A percentile compares a stretch with the other conserved stretches of the same genome.
Conservation (phyloP, 2,329 filamentous ascomycete genomes). For the Coleophoma eucalyptorum region DNA sequence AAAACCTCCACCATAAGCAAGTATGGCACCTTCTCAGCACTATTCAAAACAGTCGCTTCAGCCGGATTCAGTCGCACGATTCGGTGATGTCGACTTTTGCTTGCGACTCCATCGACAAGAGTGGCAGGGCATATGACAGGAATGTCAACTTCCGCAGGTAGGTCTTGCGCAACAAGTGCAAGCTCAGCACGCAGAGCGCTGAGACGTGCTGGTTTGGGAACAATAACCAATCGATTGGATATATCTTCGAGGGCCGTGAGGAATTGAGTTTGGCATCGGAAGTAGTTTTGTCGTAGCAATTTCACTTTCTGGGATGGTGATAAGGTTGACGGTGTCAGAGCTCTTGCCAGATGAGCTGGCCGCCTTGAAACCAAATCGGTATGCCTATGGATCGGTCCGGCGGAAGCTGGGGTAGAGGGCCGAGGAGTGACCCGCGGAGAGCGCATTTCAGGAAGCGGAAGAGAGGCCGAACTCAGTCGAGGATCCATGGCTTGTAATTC, state of each 20-base stretch:
- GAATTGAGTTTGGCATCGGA: constrained; percentile 77
- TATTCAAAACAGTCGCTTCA: constrained; percentile 81
- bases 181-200: constrained; percentile 79
- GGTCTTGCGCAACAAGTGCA: constrained; percentile 74
- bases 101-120: constrained; percentile 67
- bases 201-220: constrained; percentile 76
- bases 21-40: constrained; percentile 82
- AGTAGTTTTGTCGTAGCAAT: constrained; percentile 76
- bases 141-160: constrained; percentile 81
- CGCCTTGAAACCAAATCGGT: constrained; percentile 43
- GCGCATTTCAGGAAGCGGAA: constrained; percentile 58
- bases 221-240: constrained; percentile 77
- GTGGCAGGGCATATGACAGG: constrained; percentile 77
- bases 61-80: constrained; percentile 81
- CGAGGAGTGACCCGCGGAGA: constrained; percentile 48
- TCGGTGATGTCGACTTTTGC: constrained; percentile 74
- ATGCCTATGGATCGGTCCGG: constrained; percentile 41
- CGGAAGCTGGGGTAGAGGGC: constrained; percentile 54
- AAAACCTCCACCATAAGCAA: constrained; percentile 81
- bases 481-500: constrained; percentile 43
- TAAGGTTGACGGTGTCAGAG: constrained; percentile 57
- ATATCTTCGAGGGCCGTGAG: constrained; percentile 78
- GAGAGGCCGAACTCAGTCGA: constrained; percentile 63
- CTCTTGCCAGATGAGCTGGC: constrained; percentile 59
- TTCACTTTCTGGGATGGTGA: constrained; percentile 65